Evolutionary conservation across 495 filamentous ascomycete species (phyloP), one percentile per base, ranked within the genome.

Genomic region (Aspergillus egyptiacus): DNA sequence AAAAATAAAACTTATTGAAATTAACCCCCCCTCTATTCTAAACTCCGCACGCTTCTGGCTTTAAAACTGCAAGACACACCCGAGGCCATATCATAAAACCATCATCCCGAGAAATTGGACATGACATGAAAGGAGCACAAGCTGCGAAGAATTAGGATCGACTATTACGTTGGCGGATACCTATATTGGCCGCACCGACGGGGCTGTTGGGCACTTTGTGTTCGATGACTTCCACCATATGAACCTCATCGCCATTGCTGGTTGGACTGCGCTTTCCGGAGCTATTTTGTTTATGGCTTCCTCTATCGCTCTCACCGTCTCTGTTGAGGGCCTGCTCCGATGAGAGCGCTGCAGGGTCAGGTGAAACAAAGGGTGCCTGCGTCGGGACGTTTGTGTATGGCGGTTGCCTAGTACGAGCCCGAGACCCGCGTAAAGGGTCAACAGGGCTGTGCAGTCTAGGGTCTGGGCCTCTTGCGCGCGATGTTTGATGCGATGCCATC

Each of bases 401-500:
- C 17, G 15, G 20, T 14, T 30, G 38, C 8, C 22, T 17, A 9
- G 36, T 13, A 30, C 30, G 55, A n/a, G 41, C 38, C 14, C 36
- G 55, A 27, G 61, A 52, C 44, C 59, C 65, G 46, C 56, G 56
- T 35, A 56, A 58, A 46, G 59, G 53, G 44, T 71, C 70, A n/a
- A 57, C 49, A 33, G 67, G 63, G 23, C 60, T 54, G 49, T 65
- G 60, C 27, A 55, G 24, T 23, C 54, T 56, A 42, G 70, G 69
- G 8, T 54, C 55, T 23, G 48, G 47, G 19, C 69, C 71, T 19
- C 50, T 15, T 2, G 55, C 38, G 54, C 70, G 67, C 6, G 65
- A 56, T 20, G 55, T 54, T 41, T 54, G 74, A 62, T 71, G 67
- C 24, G 70, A 57, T 31, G 74, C 60, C 4, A 62, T 61, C 72